A percentile compares a stretch with the other conserved stretches of the same genome.
Conservation (phyloP, 2,329 filamentous ascomycete species). For the Tolypocladium nubicola region DNA sequence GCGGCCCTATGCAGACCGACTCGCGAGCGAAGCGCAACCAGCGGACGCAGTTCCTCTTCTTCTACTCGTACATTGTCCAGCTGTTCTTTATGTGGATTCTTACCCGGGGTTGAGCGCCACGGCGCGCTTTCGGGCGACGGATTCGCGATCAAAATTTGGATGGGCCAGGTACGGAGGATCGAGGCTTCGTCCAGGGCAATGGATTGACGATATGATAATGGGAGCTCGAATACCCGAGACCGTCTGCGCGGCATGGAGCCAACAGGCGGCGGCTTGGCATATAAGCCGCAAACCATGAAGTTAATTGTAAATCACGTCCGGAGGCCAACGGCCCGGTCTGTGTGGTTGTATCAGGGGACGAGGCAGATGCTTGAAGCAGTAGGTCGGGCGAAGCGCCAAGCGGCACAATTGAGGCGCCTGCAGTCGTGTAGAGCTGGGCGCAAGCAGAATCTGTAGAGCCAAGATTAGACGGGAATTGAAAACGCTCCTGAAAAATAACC, state of each 20-base stretch:
- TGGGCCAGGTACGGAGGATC: background rate
- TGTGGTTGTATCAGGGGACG: background rate
- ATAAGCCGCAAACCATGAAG: background rate
- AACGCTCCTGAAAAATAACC: background rate
- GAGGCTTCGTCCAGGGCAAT: background rate
- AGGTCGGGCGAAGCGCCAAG: background rate
- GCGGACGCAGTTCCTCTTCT: constrained; percentile 83
- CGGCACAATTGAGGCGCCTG: background rate
- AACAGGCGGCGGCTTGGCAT: background rate
- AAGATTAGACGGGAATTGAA: background rate
- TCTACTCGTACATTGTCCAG: constrained; percentile 92
- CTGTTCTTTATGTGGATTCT: constrained; percentile 85
- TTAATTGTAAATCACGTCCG: no score
- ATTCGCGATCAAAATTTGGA: background rate
- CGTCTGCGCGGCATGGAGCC: background rate
- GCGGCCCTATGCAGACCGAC: constrained; percentile 57
- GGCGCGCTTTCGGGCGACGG: background rate
- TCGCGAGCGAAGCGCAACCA: constrained; percentile 78
- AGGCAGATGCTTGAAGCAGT: background rate
- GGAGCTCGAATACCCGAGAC: background rate
- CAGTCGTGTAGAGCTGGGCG: background rate
- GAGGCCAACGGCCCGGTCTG: no score
- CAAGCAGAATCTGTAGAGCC: background rate
- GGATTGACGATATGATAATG: background rate
- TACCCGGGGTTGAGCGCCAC: constrained; percentile 28